Evolutionary conservation across 2,329 filamentous ascomycete genomes (phyloP).

Genomic region (Scytalidium sp.): DNA sequence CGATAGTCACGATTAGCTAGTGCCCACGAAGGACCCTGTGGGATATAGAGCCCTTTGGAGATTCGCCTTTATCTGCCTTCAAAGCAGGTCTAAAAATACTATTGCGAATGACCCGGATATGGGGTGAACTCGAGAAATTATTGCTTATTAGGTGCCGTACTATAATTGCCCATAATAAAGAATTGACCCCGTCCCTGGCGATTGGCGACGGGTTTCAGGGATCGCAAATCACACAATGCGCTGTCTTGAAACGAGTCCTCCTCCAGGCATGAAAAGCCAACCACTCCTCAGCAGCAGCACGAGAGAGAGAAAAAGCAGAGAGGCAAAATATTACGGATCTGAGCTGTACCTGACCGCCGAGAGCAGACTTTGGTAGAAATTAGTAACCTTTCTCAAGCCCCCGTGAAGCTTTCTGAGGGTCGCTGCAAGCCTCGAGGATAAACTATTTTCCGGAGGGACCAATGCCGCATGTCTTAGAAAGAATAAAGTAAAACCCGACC

Average conservation of each 20-base stretch:
- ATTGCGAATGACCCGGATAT: constrained; percentile 3
- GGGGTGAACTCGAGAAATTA: neutral
- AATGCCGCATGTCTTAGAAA: neutral
- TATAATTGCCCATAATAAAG: neutral
- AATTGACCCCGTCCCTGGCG: constrained; percentile 1
- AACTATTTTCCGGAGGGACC: neutral
- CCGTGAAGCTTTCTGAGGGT: neutral
- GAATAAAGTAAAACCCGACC: neutral
- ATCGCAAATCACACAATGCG: constrained; percentile 2
- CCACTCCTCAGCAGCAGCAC: neutral
- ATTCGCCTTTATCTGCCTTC: too few species aligned
- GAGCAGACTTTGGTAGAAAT: neutral
- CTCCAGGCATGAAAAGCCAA: neutral
- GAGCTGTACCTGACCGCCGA: neutral
- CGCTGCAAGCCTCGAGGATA: neutral
- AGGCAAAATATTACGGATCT: neutral
- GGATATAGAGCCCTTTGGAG: too few species aligned
- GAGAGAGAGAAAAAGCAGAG: neutral
- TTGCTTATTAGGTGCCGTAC: neutral
- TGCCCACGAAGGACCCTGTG: too few species aligned
- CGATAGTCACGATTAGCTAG: too few species aligned
- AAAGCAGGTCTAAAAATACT: neutral
- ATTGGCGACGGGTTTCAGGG: constrained; percentile 2
- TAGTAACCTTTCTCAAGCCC: neutral
- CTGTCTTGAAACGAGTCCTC: neutral